A percentile compares a stretch with the other conserved stretches of the same genome.
These are phyloP conservation scores for Pigoraptor vietnamica DNA, from an alignment of 78 protist genomes.

Conservation along the genomic window DNA sequence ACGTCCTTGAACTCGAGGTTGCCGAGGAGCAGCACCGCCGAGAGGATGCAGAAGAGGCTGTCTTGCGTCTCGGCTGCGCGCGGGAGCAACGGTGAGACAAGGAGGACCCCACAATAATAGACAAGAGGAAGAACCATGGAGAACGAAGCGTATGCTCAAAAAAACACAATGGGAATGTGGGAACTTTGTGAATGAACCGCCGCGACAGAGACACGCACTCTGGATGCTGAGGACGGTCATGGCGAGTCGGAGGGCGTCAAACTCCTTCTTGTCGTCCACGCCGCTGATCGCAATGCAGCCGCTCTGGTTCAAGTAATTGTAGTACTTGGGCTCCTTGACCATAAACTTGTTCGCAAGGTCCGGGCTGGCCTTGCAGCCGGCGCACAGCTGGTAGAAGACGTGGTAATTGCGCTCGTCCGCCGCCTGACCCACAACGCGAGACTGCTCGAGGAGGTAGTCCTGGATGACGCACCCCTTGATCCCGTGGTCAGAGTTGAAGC, in stretches of 20 bases:
- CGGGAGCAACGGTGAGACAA: no score
- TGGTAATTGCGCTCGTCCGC: conserved; percentile 62
- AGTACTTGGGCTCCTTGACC: background rate
- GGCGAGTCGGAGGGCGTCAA: background rate
- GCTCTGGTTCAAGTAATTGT: conserved; percentile 27
- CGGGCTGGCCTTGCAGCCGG: background rate
- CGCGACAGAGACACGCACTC: no score
- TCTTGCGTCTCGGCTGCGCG: background rate
- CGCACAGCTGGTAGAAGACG: conserved; percentile 43
- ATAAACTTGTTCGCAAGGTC: background rate
- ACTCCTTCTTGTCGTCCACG: background rate
- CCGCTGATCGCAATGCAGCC: background rate
- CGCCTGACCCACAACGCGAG: conserved; percentile 37
- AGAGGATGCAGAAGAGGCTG: conserved; percentile 6
- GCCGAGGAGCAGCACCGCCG: conserved; percentile 49
- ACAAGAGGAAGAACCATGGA: no score
- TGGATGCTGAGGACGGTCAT: background rate
- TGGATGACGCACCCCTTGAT: conserved; percentile 34
- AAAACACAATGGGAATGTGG: no score
- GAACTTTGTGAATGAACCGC: no score
- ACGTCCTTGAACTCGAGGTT: conserved; percentile 35
- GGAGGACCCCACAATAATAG: no score
- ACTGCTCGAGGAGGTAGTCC: conserved; percentile 63
- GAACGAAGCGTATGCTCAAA: no score
- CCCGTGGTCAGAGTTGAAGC: conserved; percentile 17